Base-by-base conservation (phyloP, 257 asterid genomes). In the Penstemon newberryi region DNA sequence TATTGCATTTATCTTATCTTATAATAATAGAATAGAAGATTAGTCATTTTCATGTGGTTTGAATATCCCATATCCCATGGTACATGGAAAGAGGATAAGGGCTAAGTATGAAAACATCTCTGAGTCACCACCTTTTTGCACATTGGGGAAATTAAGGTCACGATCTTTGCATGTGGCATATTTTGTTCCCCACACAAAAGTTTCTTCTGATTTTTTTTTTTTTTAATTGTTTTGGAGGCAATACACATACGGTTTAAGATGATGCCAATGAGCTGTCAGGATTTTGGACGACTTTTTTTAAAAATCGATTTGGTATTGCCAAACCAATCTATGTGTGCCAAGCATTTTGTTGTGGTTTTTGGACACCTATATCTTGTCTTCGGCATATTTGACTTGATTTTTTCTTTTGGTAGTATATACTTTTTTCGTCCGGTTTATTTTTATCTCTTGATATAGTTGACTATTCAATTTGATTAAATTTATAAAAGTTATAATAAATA, bases 51-150 rank as follows among this genome's bases (percentile, higher is more conserved):
- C 79, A 61, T 68, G 56, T 70, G 80, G 86, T 64, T 77, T 72
- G 75, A 72, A 81, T 36, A 0, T 67, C 15, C 56, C 50, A 60
- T 74, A 70, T 67, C 15, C 56, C 50, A 60, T 74, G 67, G 73
- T 47, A 65, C 74, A 42, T 65, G 77, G 70, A 63, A 45, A 58
- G 38, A 61, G 73, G 83, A 70, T 79, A 81, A 83, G 86, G 55
- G 44, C 43, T 47, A 47, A 79, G 86, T 70, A 64, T 47, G 79
- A 73, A 66, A 52, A 56, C 77, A 84, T 80, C 88, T 86, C 93
- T 60, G 83, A 82, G 80, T 86, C 88, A 84, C 74, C 82, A 50
- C 60, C 39, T 66, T 65, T 65, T 61, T 64, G 63, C 77, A 69
- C 70, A 56, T 51, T 69, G 49, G 50, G 47, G 43, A 50, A 13